Evolutionary conservation across 495 filamentous ascomycete species (phyloP), one percentile per base, ranked within the genome.

Genomic region (Neurospora sp.): DNA sequence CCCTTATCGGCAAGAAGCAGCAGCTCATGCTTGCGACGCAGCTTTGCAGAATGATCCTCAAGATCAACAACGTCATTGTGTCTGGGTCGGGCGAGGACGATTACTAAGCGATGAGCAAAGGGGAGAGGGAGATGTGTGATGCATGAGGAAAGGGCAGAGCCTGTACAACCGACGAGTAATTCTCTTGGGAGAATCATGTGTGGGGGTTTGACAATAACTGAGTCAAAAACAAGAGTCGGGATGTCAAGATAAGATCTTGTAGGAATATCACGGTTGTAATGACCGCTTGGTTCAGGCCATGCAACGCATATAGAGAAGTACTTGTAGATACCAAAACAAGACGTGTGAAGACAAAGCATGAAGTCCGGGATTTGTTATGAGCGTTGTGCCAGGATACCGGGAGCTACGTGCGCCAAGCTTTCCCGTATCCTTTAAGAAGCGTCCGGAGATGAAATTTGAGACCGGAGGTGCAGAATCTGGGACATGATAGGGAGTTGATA

Each of bases 31-130:
- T 99, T 71, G 96, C 96, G 18, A 98, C 96, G 23, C 96, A 99
- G 85, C 88, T 99, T 38, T 98, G 96, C 86, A 91, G 96, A 72
- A 99, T 99, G 96, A 96, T 99, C 76, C 89, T 99, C 73, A 99
- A 99, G 90, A 92, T 96, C 81, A 88, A 92, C 85, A 98, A 98
- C 82, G 96, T 99, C 75, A 99, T 99, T 77, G 92, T 99, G 78
- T 89, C 94, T 42, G 96, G 96, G 27, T 91, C 91, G 72, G 96
- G 94, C 40, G 92, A 98, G 72, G 89, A 96, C 73, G 96, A 98
- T 73, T 98, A 92, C 81, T 99, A 94, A 73, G 10, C 16, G 7
- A 16, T 11, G 35, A 54, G 27, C 5, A 59, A 12, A 38, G n/a
- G 39, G 42, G 14, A 39, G 70, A 5, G 44, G n/a, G 31, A 2